These are phyloP conservation scores for Persicaria maculosa DNA, from an alignment of 148 eudicot genomes.

Conservation along the genomic window DNA sequence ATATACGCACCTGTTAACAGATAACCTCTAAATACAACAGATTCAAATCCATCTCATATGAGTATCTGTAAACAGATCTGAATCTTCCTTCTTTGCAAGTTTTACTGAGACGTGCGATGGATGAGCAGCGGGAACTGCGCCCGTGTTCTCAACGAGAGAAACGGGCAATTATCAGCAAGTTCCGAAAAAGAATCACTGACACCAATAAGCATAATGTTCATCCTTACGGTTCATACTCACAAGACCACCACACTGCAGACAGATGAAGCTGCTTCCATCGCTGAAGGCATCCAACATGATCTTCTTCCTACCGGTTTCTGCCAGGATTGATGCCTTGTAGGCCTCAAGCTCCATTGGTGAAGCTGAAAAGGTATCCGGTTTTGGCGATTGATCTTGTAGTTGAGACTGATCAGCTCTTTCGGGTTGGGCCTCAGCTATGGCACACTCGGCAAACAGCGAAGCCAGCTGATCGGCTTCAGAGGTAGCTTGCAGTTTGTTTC, in stretches of 20 bases:
- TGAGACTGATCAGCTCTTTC: constrained; percentile 14
- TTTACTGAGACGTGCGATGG: not conserved
- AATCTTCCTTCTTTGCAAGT: not conserved
- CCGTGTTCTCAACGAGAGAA: too few relatives aligned
- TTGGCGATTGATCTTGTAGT: constrained; percentile 8
- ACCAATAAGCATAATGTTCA: constrained; percentile 90
- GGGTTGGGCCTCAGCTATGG: constrained; percentile 85
- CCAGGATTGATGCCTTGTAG: constrained; percentile 64
- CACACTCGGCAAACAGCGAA: constrained; percentile 94
- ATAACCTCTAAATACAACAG: too few relatives aligned
- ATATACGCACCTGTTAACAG: too few relatives aligned
- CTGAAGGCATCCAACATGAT: constrained; percentile 76
- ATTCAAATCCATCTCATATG: not conserved
- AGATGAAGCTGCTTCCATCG: constrained; percentile 89
- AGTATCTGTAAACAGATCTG: not conserved
- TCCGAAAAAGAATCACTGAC: constrained; percentile 22
- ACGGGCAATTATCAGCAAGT: not conserved
- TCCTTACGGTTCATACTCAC: constrained; percentile 74
- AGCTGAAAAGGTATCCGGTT: not conserved
- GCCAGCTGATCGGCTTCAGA: constrained; percentile 83
- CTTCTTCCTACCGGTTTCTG: constrained; percentile 75
- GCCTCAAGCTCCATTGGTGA: constrained; percentile 33
- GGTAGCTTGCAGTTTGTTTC: constrained; percentile 50
- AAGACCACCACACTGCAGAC: constrained; percentile 89
- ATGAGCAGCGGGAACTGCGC: too few relatives aligned